phyloP scores from a whole-genome alignment of 1,139 yeast genomes.

The Suhomyces kunorum region DNA sequence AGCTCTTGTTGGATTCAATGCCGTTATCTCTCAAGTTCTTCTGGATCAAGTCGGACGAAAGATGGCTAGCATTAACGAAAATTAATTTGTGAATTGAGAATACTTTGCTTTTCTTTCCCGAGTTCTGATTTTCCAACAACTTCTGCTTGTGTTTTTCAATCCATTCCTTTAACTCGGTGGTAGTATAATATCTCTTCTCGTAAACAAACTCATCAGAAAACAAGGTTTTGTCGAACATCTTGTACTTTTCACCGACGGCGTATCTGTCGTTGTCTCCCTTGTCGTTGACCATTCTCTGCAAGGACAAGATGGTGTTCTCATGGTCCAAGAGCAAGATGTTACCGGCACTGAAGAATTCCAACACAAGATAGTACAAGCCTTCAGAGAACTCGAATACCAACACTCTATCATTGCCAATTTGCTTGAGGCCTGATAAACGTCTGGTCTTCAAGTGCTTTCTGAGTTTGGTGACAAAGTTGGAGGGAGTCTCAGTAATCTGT shows the following conservation, averaged over 20 bases:
- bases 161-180: slow-evolving; percentile 51
- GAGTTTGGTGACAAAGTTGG: slow-evolving; percentile 80
- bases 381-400: slow-evolving; percentile 81
- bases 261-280: slow-evolving; percentile 60
- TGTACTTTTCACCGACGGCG: slow-evolving; percentile 73
- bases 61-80: slow-evolving; percentile 67
- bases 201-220: slow-evolving; percentile 35
- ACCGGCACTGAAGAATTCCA: slow-evolving; percentile 95
- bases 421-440: slow-evolving; percentile 70
- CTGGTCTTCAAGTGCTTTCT: slow-evolving; percentile 84
- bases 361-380: slow-evolving; percentile 72
- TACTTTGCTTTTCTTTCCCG: slow-evolving; percentile 44
- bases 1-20: slow-evolving; percentile 46
- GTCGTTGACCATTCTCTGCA: slow-evolving; percentile 78
- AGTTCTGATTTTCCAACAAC: slow-evolving; percentile 17
- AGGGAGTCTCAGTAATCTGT: slow-evolving; percentile 77
- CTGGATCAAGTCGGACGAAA: slow-evolving; percentile 77
- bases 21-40: slow-evolving; percentile 50
- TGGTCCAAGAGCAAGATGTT: slow-evolving; percentile 78
- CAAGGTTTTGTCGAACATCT: slow-evolving; percentile 54
- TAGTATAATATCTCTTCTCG: slow-evolving; percentile 25
- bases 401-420: slow-evolving; percentile 77
- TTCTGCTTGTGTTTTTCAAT: slow-evolving; percentile 40
- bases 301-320: slow-evolving; percentile 62
- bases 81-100: slow-evolving; percentile 70